These are phyloP conservation scores for Penicillium polonicum DNA, from an alignment of 2,329 filamentous ascomycete genomes.

Conservation along the genomic window DNA sequence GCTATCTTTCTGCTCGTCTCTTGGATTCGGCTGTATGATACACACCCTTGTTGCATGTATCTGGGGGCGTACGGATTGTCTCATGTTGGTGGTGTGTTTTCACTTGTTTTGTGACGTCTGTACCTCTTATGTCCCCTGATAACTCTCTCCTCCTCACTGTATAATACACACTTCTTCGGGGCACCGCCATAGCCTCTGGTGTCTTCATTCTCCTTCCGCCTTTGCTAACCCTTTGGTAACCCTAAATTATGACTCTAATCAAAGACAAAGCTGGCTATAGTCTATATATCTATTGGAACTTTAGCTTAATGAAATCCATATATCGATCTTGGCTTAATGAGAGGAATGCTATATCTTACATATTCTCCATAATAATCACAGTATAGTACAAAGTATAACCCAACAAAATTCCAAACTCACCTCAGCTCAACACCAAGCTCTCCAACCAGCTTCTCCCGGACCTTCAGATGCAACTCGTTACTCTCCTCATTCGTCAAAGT, in stretches of 20 bases:
- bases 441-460: slow-evolving; percentile 64
- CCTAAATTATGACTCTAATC: background rate
- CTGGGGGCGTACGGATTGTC: slow-evolving; percentile 33
- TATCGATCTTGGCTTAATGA: background rate
- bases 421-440: slow-evolving; percentile 78
- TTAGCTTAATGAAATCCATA: background rate
- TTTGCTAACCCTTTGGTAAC: background rate
- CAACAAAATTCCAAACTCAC: slow-evolving; percentile 37
- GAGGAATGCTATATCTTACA: slow-evolving; percentile 20
- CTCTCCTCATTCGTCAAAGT: slow-evolving; percentile 83
- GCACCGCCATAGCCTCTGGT: slow-evolving; percentile 11
- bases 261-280: background rate
- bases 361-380: slow-evolving; percentile 6
- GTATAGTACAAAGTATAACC: slow-evolving; percentile 18
- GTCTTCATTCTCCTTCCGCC: slow-evolving; percentile 11
- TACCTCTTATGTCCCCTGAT: slow-evolving; percentile 14
- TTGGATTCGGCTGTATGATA: slow-evolving; percentile 38
- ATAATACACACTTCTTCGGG: slow-evolving; percentile 29
- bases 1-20: slow-evolving; percentile 25
- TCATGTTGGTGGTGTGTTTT: slow-evolving; percentile 25
- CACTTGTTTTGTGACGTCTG: slow-evolving; percentile 22
- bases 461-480: slow-evolving; percentile 70
- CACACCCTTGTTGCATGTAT: slow-evolving; percentile 31
- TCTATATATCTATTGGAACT: background rate
- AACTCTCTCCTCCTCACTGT: slow-evolving; percentile 38